A percentile compares a stretch with the other conserved stretches of the same genome.
These are phyloP conservation scores for Taphrina communis DNA, from an alignment of 1,139 yeast species.

Conservation along the genomic window DNA sequence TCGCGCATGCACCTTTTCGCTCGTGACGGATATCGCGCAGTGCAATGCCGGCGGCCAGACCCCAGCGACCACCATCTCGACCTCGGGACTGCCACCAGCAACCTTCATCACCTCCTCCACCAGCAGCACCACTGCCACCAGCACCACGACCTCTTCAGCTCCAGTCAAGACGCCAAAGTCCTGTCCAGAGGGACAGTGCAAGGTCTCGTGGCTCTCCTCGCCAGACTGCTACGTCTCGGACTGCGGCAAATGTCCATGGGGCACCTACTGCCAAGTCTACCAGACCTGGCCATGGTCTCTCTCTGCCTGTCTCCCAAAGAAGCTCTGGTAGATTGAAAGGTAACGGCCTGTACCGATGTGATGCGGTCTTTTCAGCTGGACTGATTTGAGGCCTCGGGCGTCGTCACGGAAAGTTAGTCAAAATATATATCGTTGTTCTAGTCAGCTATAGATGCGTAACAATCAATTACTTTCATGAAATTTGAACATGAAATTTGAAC, in stretches of 20 bases:
- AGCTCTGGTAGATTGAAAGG: neutral
- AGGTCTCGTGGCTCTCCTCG: slow-evolving; percentile 17
- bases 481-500: no score
- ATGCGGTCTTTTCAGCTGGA: no score
- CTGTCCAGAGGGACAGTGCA: slow-evolving; percentile 11
- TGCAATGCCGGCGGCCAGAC: slow-evolving; percentile 11
- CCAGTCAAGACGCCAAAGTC: slow-evolving; percentile 16
- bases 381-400: no score
- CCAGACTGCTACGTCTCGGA: slow-evolving; percentile 25
- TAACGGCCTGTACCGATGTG: no score
- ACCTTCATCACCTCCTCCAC: neutral
- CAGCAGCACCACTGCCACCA: neutral
- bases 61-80: slow-evolving; percentile 6
- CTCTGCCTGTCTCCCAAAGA: slow-evolving; percentile 18
- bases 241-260: slow-evolving; percentile 31
- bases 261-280: slow-evolving; percentile 18
- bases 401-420: no score
- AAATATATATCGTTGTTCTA: no score
- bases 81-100: slow-evolving; percentile 11
- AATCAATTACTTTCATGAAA: no score
- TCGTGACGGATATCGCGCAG: slow-evolving; percentile 21
- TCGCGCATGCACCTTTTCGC: slow-evolving; percentile 23
- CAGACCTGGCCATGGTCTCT: slow-evolving; percentile 25
- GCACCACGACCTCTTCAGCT: neutral
- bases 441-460: no score